These are phyloP conservation scores for Aspergillus leporis DNA, from an alignment of 495 filamentous ascomycete genomes.

Conservation along the genomic window DNA sequence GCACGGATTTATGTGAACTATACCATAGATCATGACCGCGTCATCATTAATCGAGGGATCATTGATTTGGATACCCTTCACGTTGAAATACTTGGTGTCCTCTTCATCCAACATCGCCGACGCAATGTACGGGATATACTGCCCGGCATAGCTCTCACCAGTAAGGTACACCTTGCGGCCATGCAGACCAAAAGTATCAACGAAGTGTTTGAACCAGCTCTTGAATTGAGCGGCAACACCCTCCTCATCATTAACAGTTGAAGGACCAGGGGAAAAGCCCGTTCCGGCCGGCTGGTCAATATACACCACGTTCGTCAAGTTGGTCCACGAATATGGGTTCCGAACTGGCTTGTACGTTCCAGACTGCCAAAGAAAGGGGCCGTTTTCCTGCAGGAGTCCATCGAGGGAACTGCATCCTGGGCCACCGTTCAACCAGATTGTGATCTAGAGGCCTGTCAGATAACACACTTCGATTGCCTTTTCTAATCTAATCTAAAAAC, in stretches of 20 bases:
- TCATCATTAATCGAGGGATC: conserved; percentile 62
- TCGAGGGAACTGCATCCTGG: conserved; percentile 69
- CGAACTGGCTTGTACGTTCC: conserved; percentile 63
- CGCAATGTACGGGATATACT: conserved; percentile 79
- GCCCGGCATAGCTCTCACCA: conserved; percentile 72
- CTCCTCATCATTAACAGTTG: conserved; percentile 61
- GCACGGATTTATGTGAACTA: neutral
- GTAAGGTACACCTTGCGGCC: conserved; percentile 66
- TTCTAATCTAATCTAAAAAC: too few species aligned
- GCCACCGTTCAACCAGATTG: conserved; percentile 72
- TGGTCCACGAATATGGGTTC: conserved; percentile 71
- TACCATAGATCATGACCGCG: conserved; percentile 39
- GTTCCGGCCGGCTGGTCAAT: conserved; percentile 79
- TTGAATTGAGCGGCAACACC: conserved; percentile 69
- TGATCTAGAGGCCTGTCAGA: conserved; percentile 46
- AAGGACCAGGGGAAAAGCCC: conserved; percentile 64
- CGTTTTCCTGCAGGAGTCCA: conserved; percentile 73
- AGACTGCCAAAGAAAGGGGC: conserved; percentile 72
- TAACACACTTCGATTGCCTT: too few species aligned
- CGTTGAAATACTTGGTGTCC: conserved; percentile 64
- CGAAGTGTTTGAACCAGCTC: conserved; percentile 69
- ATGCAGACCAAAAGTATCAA: conserved; percentile 65
- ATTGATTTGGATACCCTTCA: conserved; percentile 68
- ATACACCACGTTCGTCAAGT: conserved; percentile 75
- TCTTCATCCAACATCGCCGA: conserved; percentile 70